These are phyloP conservation scores for Uronychia binucleata DNA, from an alignment of 73 alveolate species.

Conservation along the genomic window DNA sequence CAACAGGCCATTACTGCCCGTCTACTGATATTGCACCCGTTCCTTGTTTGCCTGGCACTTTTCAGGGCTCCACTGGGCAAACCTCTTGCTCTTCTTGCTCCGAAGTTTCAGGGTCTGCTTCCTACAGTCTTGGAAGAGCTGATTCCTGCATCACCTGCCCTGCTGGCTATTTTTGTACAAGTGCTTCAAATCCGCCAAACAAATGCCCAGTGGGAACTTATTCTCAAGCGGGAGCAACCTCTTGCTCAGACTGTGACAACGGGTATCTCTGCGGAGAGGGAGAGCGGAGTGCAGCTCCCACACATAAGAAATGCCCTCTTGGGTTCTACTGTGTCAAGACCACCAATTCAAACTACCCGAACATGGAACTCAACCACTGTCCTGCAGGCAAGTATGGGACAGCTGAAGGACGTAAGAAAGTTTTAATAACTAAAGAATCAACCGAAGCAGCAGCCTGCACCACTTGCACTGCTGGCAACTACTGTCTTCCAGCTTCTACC, in stretches of 20 bases:
- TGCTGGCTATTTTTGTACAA: slow-evolving; percentile 63
- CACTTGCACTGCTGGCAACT: slow-evolving; percentile 50
- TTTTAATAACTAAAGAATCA: slow-evolving; percentile 10
- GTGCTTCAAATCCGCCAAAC: slow-evolving; percentile 32
- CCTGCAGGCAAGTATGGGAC: slow-evolving; percentile 52
- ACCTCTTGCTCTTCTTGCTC: slow-evolving; percentile 39
- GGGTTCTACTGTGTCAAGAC: slow-evolving; percentile 56
- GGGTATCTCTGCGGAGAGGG: slow-evolving; percentile 42
- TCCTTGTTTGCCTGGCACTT: slow-evolving; percentile 64
- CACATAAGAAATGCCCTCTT: slow-evolving; percentile 64
- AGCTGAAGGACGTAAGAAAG: slow-evolving; percentile 58
- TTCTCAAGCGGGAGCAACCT: slow-evolving; percentile 6
- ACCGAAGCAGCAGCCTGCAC: slow-evolving; percentile 10
- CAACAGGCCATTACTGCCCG: slow-evolving; percentile 57
- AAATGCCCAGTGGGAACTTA: slow-evolving; percentile 68
- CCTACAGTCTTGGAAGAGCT: slow-evolving; percentile 9
- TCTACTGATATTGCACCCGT: slow-evolving; percentile 19
- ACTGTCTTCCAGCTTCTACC: slow-evolving; percentile 25
- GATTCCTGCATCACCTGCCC: slow-evolving; percentile 53
- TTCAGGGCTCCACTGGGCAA: slow-evolving; percentile 25
- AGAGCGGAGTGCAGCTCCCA: slow-evolving; percentile 31
- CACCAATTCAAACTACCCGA: not conserved
- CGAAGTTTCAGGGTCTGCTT: slow-evolving; percentile 10
- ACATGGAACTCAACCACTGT: slow-evolving; percentile 25
- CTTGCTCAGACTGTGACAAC: slow-evolving; percentile 17